Conservation (phyloP, 352 stramenopile genomes). For the Globisporangium alternatum region DNA sequence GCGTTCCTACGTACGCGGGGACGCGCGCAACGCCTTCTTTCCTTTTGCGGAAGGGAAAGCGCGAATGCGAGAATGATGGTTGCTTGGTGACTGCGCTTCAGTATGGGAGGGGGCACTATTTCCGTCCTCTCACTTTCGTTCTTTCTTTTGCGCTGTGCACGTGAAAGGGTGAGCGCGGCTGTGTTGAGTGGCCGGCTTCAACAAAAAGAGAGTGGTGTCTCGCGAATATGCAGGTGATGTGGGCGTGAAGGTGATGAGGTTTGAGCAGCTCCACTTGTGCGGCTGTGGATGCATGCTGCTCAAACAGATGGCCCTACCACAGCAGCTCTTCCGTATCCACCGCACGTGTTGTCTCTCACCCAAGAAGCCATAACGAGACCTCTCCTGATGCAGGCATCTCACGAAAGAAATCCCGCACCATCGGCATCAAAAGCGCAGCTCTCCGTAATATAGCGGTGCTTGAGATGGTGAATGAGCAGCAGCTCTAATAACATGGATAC, state of each 20-base stretch:
- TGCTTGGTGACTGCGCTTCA: background rate
- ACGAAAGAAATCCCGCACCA: too few species aligned
- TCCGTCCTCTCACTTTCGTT: conserved; percentile 12
- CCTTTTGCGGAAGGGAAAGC: conserved; percentile 1
- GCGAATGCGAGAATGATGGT: conserved; percentile 1
- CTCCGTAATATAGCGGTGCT: background rate
- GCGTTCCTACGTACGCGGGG: background rate
- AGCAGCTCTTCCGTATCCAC: too few species aligned
- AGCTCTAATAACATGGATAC: too few species aligned
- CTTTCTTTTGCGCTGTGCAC: conserved; percentile 5
- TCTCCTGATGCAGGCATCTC: too few species aligned
- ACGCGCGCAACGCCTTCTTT: conserved; percentile 3
- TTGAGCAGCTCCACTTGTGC: background rate
- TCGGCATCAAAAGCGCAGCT: too few species aligned
- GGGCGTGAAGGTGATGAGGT: background rate
- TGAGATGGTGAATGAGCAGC: background rate
- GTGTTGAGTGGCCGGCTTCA: background rate
- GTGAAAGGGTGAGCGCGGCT: background rate
- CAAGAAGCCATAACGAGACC: too few species aligned
- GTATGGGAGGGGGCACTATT: conserved; percentile 11
- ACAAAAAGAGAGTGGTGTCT: background rate
- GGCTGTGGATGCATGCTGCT: too few species aligned
- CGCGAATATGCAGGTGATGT: background rate
- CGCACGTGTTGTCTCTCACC: too few species aligned
- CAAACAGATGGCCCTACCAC: too few species aligned